phyloP scores from a whole-genome alignment of 2,329 filamentous ascomycete species.

The Tolypocladium guangdongense region DNA sequence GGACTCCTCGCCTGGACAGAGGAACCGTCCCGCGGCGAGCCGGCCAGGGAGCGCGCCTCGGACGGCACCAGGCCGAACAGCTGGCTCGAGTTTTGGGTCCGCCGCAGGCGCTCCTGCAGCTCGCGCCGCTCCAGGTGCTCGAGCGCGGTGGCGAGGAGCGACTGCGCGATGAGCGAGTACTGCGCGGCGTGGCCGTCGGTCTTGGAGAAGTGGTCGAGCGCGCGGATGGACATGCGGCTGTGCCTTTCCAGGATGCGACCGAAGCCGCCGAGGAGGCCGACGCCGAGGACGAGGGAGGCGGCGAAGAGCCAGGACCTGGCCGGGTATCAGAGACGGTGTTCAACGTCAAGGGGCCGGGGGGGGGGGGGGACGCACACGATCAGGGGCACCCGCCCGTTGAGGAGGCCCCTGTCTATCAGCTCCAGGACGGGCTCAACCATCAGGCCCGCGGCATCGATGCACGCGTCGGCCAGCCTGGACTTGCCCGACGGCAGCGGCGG shows the following conservation, averaged over 20 bases:
- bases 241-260: conserved; percentile 41
- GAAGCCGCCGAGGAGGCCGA: conserved; percentile 40
- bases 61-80: conserved; percentile 37
- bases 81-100: conserved; percentile 39
- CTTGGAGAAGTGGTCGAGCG: conserved; percentile 37
- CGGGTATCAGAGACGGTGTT: background rate
- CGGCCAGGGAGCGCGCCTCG: background rate
- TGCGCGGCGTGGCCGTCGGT: conserved; percentile 39
- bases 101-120: conserved; percentile 30
- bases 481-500: conserved; percentile 27
- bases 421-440: conserved; percentile 39
- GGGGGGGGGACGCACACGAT: conserved; percentile 27
- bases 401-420: conserved; percentile 27
- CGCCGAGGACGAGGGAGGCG: conserved; percentile 38
- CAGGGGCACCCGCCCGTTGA: conserved; percentile 36
- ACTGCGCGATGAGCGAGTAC: conserved; percentile 42
- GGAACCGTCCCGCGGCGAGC: background rate
- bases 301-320: conserved; percentile 43
- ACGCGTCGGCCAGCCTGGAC: conserved; percentile 41
- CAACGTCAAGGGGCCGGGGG: too few species aligned
- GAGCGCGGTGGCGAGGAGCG: conserved; percentile 33
- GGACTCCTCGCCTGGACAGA: conserved; percentile 6
- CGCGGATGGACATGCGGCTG: conserved; percentile 33
- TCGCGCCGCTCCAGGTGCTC: conserved; percentile 38
- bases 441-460: conserved; percentile 41